Percentiles rank a stretch among this genome's conserved stretches.
Evolutionary conservation across 1,284 basidiomycete species (phyloP).

Genomic region (Apiotrichum porosum): DNA sequence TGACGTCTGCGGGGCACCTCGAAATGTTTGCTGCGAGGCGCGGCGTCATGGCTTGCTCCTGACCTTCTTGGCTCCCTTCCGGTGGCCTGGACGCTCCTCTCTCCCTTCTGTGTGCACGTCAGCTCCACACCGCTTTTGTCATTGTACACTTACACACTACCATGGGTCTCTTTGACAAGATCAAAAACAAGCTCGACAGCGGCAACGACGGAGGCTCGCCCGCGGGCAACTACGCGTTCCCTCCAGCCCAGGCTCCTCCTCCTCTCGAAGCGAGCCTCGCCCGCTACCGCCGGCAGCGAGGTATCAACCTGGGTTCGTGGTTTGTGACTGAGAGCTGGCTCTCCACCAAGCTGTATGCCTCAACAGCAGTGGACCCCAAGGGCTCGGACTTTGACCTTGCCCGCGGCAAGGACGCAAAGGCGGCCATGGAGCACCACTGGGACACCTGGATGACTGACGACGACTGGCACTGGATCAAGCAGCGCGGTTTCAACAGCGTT

Average conservation of each 20-base stretch:
- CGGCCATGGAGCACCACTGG: conserved; percentile 71
- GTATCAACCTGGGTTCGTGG: conserved; percentile 71
- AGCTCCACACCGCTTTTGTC: neutral
- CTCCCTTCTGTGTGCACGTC: conserved; percentile 24
- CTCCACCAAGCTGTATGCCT: conserved; percentile 53
- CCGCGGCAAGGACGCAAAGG: conserved; percentile 54
- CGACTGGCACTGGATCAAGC: conserved; percentile 69
- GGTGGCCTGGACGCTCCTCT: too few species aligned
- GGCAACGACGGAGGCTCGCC: conserved; percentile 2
- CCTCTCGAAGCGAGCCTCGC: conserved; percentile 44
- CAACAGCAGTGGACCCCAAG: conserved; percentile 5
- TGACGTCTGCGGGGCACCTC: too few species aligned
- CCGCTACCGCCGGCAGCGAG: conserved; percentile 69
- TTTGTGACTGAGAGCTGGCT: conserved; percentile 77
- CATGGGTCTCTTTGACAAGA: conserved; percentile 46
- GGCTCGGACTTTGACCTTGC: conserved; percentile 70
- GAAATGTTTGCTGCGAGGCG: too few species aligned
- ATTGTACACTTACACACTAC: neutral
- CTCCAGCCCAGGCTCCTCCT: conserved; percentile 3
- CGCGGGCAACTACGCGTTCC: conserved; percentile 8
- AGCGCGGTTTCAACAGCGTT: conserved; percentile 74
- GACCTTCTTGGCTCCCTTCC: too few species aligned
- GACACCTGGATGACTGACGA: conserved; percentile 66
- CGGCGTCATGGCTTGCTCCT: too few species aligned
- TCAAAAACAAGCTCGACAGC: conserved; percentile 26